Conservation (phyloP, 2,329 filamentous ascomycete species). For the Ophiostoma ulmi region DNA sequence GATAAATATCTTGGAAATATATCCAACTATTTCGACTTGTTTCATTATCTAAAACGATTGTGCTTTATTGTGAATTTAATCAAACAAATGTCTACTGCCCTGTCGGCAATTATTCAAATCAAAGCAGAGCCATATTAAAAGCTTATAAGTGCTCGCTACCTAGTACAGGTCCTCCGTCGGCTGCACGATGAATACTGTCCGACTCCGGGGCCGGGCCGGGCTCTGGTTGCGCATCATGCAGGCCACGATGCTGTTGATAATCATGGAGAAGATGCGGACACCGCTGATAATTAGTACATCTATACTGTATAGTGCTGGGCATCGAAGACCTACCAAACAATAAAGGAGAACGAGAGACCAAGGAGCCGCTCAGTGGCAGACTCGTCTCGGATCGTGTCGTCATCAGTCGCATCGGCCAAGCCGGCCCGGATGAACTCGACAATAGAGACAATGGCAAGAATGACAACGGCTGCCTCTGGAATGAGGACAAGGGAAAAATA, state of each 20-base stretch:
- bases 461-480: not conserved
- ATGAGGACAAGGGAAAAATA: not conserved
- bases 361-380: not conserved
- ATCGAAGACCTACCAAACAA: not conserved
- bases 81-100: not conserved
- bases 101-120: too few species aligned
- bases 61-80: too few species aligned
- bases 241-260: constrained; percentile 9
- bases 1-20: too few species aligned
- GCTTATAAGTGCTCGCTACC: not conserved
- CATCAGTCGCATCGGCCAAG: not conserved
- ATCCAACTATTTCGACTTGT: too few species aligned
- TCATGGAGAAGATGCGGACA: not conserved
- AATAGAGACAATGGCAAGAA: not conserved
- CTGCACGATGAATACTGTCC: not conserved
- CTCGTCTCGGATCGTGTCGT: not conserved
- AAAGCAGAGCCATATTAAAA: too few species aligned
- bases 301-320: not conserved
- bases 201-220: not conserved
- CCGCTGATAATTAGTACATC: not conserved
- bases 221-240: constrained; percentile 9
- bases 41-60: too few species aligned
- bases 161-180: not conserved
- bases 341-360: not conserved
- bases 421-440: constrained; percentile 1